Percentiles rank a stretch among this genome's conserved stretches.
These are phyloP conservation scores for Penicillium sclerotigenum DNA, from an alignment of 2,329 filamentous ascomycete species.

Conservation along the genomic window DNA sequence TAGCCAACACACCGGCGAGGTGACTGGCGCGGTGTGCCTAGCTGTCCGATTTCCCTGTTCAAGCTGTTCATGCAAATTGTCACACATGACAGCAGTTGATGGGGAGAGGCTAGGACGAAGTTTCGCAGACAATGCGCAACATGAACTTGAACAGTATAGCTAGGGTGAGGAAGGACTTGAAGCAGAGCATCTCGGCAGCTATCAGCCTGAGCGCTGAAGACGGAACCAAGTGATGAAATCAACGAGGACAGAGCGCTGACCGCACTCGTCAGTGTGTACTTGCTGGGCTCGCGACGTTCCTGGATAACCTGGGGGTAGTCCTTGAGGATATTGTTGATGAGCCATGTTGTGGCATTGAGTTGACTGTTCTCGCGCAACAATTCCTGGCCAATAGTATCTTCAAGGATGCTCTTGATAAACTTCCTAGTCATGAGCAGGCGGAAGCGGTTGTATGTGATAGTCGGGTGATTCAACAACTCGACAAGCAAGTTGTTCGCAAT, in stretches of 20 bases:
- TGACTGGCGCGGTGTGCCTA: constrained; percentile 72
- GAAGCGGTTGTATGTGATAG: constrained; percentile 79
- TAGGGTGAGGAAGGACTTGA: constrained; percentile 89
- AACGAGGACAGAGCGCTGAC: constrained; percentile 77
- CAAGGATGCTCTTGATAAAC: constrained; percentile 78
- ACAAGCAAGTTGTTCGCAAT: constrained; percentile 78
- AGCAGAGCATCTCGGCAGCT: constrained; percentile 79
- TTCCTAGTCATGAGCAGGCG: constrained; percentile 79
- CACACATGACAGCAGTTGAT: constrained; percentile 84
- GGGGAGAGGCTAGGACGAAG: constrained; percentile 86
- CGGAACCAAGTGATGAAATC: constrained; percentile 76
- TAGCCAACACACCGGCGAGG: constrained; percentile 83
- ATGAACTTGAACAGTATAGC: constrained; percentile 92
- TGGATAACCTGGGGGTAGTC: constrained; percentile 89
- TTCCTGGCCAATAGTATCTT: constrained; percentile 74
- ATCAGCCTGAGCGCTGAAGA: constrained; percentile 75
- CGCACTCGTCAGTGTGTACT: constrained; percentile 75
- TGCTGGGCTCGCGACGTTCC: constrained; percentile 82
- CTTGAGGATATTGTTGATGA: constrained; percentile 86
- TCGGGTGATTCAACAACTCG: constrained; percentile 73
- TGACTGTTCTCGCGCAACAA: constrained; percentile 90
- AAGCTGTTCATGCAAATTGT: constrained; percentile 97
- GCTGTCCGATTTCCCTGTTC: constrained; percentile 75
- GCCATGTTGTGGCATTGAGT: constrained; percentile 70
- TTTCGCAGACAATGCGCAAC: constrained; percentile 80